phyloP scores from a whole-genome alignment of 768 basidiomycete species.

The Amyloporia xantha region DNA sequence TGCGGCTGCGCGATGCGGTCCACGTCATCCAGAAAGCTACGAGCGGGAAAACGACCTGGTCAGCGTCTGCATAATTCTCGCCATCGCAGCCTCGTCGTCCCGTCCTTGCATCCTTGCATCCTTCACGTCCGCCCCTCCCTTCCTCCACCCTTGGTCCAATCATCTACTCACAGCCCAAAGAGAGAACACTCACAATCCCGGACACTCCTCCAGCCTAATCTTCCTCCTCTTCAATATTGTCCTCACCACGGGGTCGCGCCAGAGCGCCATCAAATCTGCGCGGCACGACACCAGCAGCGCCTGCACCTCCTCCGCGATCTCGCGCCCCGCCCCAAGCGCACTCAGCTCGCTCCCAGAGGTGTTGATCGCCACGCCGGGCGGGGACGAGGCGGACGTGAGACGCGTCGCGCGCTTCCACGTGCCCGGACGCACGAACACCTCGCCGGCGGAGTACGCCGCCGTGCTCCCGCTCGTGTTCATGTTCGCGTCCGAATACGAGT shows the following conservation, averaged over 20 bases:
- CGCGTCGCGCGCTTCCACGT: constrained; percentile 56
- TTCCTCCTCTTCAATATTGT: constrained; percentile 38
- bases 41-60: not conserved
- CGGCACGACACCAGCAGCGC: constrained; percentile 33
- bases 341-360: constrained; percentile 21
- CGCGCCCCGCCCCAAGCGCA: constrained; percentile 19
- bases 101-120: too few species aligned
- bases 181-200: constrained; percentile 37
- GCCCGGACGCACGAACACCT: constrained; percentile 52
- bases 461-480: too few species aligned
- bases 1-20: constrained; percentile 39
- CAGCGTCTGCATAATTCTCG: not conserved
- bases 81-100: not conserved
- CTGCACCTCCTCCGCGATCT: constrained; percentile 28
- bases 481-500: constrained; percentile 22
- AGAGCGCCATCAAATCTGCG: constrained; percentile 39
- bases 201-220: constrained; percentile 44
- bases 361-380: constrained; percentile 38
- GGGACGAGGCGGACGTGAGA: constrained; percentile 27
- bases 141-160: too few species aligned
- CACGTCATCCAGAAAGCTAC: constrained; percentile 45
- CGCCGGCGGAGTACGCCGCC: too few species aligned
- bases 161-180: not conserved
- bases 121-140: too few species aligned
- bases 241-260: constrained; percentile 37